Evolutionary conservation across 495 filamentous ascomycete genomes (phyloP).

Genomic region (Chaetomium cochliodes): DNA sequence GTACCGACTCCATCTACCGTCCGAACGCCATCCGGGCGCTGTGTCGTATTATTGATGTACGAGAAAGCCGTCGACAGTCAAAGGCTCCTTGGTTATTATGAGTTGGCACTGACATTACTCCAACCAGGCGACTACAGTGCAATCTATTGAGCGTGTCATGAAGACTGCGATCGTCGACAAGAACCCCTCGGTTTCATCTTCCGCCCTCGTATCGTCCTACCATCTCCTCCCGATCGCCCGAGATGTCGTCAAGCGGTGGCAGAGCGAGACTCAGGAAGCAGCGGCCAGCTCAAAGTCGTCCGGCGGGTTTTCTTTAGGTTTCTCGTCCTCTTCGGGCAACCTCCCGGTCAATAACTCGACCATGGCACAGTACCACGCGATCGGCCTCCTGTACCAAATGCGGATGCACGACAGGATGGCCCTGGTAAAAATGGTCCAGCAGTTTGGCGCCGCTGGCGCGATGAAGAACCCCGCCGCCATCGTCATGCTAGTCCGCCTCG

Average conservation of each 20-base stretch:
- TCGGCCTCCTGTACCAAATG: constrained; percentile 98
- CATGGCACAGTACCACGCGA: constrained; percentile 98
- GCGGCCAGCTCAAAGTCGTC: constrained; percentile 85
- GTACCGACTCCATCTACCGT: constrained; percentile 91
- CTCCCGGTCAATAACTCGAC: constrained; percentile 75
- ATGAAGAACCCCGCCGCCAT: constrained; percentile 93
- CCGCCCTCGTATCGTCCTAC: constrained; percentile 95
- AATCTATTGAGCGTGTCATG: constrained; percentile 96
- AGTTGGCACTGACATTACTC: constrained; percentile 20
- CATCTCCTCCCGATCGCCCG: constrained; percentile 94
- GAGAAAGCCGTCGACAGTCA: constrained; percentile 15
- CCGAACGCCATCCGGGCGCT: constrained; percentile 96
- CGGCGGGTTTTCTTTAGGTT: constrained; percentile 83
- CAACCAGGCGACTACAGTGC: constrained; percentile 85
- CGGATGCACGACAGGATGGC: constrained; percentile 96
- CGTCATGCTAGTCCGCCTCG: constrained; percentile 86
- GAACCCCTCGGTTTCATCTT: constrained; percentile 95
- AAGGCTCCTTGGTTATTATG: background rate
- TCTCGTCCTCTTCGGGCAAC: constrained; percentile 69
- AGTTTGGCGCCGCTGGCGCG: constrained; percentile 85
- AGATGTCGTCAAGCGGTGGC: constrained; percentile 96
- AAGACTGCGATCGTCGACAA: constrained; percentile 99
- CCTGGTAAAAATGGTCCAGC: constrained; percentile 99
- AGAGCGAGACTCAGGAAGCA: constrained; percentile 97
- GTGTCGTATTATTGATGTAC: constrained; percentile 96